Conservation (phyloP, 441 rosid genomes). For the Breynia disticha region DNA sequence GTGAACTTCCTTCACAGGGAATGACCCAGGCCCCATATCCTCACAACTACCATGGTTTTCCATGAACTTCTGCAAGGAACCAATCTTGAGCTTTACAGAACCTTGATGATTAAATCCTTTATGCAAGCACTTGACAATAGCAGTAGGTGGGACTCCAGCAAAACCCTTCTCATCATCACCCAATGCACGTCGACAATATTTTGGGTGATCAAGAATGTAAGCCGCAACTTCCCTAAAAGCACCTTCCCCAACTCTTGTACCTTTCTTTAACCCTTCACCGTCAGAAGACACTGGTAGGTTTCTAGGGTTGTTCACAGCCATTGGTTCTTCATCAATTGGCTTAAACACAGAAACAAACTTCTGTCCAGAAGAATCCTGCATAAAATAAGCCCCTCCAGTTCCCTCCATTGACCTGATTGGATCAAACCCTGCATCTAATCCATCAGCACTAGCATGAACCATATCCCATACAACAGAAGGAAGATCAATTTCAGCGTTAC, state of each 20-base stretch:
- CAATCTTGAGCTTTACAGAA: conserved; percentile 40
- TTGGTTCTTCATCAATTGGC: conserved; percentile 81
- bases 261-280: conserved; percentile 79
- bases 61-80: conserved; percentile 67
- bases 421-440: conserved; percentile 36
- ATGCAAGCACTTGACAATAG: conserved; percentile 50
- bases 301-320: conserved; percentile 67
- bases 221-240: conserved; percentile 85
- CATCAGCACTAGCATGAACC: conserved; percentile 43
- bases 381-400: conserved; percentile 76
- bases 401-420: conserved; percentile 77
- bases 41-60: conserved; percentile 69
- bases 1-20: conserved; percentile 71
- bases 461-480: conserved; percentile 36
- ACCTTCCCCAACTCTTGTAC: conserved; percentile 81
- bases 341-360: conserved; percentile 67
- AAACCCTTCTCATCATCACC: conserved; percentile 46
- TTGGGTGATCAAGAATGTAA: conserved; percentile 75
- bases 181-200: conserved; percentile 17
- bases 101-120: conserved; percentile 50
- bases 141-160: conserved; percentile 72
- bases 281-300: conserved; percentile 49
- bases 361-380: conserved; percentile 50
- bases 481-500: conserved; percentile 38
- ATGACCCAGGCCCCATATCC: conserved; percentile 67